These are phyloP conservation scores for Mixia osmundae DNA, from an alignment of 1,284 basidiomycete species.

Conservation along the genomic window DNA sequence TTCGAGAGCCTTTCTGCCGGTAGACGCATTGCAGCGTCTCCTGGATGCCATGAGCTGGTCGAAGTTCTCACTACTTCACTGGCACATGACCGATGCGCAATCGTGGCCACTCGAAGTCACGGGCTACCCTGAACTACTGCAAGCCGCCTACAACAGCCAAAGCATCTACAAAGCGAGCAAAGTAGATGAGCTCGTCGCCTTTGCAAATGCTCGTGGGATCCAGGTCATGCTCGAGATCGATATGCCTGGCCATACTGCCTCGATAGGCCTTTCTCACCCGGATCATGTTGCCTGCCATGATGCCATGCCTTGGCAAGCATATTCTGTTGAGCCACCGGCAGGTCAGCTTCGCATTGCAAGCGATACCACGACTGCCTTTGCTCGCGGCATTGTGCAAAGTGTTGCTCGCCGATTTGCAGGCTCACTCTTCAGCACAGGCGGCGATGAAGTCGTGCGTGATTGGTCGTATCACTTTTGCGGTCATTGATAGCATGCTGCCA, in stretches of 20 bases:
- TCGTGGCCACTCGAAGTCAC: conserved; percentile 48
- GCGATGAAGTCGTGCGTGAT: conserved; percentile 65
- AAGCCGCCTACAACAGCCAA: conserved; percentile 36
- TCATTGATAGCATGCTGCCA: too few species aligned
- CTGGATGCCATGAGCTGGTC: conserved; percentile 67
- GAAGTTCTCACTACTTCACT: conserved; percentile 31
- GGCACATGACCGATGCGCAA: conserved; percentile 21
- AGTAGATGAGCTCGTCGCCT: conserved; percentile 38
- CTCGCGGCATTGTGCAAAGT: conserved; percentile 27
- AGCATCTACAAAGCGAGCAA: conserved; percentile 38
- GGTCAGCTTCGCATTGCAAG: conserved; percentile 57
- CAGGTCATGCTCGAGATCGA: conserved; percentile 36
- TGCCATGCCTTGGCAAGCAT: conserved; percentile 5
- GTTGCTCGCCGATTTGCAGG: conserved; percentile 16
- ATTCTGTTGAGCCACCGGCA: conserved; percentile 39
- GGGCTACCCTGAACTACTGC: conserved; percentile 36
- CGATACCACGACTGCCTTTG: too few species aligned
- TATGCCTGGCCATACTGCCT: conserved; percentile 39
- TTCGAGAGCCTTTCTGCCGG: conserved; percentile 33
- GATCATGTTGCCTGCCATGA: conserved; percentile 49
- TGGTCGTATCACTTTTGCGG: too few species aligned
- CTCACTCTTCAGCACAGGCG: conserved; percentile 47
- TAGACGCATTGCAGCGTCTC: conserved; percentile 32
- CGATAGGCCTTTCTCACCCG: conserved; percentile 39
- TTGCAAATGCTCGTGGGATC: conserved; percentile 51